Evolutionary conservation across 345 rosid species (phyloP), one percentile per base, ranked within the genome.

Genomic region (Anastatica hierochuntica): DNA sequence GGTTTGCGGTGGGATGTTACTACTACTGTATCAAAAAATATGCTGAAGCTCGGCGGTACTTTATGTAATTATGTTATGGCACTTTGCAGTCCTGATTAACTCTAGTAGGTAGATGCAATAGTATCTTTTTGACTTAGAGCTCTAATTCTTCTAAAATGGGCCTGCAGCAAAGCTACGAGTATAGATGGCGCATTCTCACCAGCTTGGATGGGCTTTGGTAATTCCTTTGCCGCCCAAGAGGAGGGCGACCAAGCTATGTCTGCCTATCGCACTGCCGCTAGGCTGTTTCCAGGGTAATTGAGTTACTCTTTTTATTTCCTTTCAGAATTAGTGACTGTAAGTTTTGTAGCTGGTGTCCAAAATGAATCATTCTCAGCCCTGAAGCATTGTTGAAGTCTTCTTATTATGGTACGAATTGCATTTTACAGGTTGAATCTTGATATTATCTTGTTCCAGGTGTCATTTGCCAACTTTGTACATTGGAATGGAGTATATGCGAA

Each of bases 191-290:
- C 80, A 21, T 92, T 85, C 69, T 68, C 85, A 43, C 85, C 97
- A 74, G 97, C 99, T 29, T 85, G 88, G 95, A 78, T 92, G 58
- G 94, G 97, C 56, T 81, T 49, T 72, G 97, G 94, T 46, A 85
- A 88, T 81, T 86, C 95, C 53, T 92, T 66, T 78, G 90, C 94
- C 21, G 87, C 84, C 56, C 77, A 76, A 72, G 94, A 88, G 44
- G 98, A 85, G 75, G 95, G 94, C 49, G 98, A 92, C 67, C 97
- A 85, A 71, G 97, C 97, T 57, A 85, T 92, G 99, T 73, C 94
- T 5, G 95, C 88, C 58, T 92, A 92, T 65, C 92, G 97, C 10
- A 81, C 83, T 33, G 97, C 94, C 42, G 96, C 95, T 58, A 84
- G 95, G 39, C 73, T 92, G 60, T 88, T 92, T 73, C 99, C 99